phyloP scores from a whole-genome alignment of 345 rosid species.

The Lepidium aucheri region DNA sequence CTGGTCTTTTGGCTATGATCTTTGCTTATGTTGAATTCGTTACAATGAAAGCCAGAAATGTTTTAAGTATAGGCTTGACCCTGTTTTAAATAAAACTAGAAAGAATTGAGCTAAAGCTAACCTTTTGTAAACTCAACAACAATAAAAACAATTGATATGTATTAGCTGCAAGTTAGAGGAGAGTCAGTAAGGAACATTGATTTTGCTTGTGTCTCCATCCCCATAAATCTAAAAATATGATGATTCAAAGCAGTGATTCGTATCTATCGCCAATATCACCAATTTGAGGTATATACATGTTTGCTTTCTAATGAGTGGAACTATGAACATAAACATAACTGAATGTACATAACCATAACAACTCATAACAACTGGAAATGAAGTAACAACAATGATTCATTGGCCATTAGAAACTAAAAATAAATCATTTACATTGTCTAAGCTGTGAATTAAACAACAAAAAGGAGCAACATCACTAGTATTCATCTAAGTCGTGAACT shows the following conservation, averaged over 20 bases:
- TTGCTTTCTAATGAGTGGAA: slow-evolving; percentile 17
- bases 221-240: slow-evolving; percentile 65
- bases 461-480: too few species aligned
- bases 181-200: slow-evolving; percentile 81
- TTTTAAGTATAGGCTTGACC: not conserved
- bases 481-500: too few species aligned
- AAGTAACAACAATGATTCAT: too few species aligned
- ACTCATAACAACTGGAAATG: too few species aligned
- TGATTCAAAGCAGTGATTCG: slow-evolving; percentile 75
- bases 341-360: too few species aligned
- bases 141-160: not conserved
- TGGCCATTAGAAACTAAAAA: too few species aligned
- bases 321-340: too few species aligned
- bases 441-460: too few species aligned
- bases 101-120: not conserved
- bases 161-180: slow-evolving; percentile 34
- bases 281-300: not conserved
- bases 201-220: slow-evolving; percentile 88
- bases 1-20: not conserved
- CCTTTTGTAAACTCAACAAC: not conserved
- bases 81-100: not conserved
- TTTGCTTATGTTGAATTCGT: not conserved
- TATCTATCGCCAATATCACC: not conserved
- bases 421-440: too few species aligned
- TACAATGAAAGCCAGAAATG: too few species aligned